Conservation (phyloP, 2,329 filamentous ascomycete genomes). For the Periconia sp. region DNA sequence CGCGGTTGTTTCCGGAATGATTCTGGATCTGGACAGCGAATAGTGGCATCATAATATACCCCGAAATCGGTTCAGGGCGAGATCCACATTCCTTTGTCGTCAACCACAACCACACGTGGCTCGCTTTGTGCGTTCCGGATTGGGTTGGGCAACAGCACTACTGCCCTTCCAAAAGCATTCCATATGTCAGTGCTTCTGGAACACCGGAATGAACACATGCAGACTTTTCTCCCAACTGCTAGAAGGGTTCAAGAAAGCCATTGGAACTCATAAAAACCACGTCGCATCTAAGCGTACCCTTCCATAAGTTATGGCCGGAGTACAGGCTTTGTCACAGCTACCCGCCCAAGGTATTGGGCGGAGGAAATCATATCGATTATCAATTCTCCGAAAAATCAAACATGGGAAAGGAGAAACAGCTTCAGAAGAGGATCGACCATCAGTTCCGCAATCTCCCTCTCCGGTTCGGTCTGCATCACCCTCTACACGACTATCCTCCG, state of each 20-base stretch:
- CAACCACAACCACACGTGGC: conserved; percentile 3
- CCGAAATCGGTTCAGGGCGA: too few relatives aligned
- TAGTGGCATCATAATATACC: too few relatives aligned
- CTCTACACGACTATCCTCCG: conserved; percentile 3
- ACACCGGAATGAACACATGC: conserved; percentile 3
- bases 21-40: neutral
- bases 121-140: neutral
- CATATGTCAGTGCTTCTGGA: neutral
- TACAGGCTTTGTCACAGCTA: neutral
- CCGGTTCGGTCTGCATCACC: neutral
- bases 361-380: conserved; percentile 6
- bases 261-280: too few relatives aligned
- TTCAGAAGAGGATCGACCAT: neutral
- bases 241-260: too few relatives aligned
- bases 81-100: neutral
- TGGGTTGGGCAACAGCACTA: neutral
- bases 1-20: neutral
- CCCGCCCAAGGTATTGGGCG: neutral
- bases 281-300: too few relatives aligned
- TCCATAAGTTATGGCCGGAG: neutral
- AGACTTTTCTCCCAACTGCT: neutral
- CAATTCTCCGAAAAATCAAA: conserved; percentile 8
- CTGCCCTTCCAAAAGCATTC: conserved; percentile 11
- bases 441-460: neutral
- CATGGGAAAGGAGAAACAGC: conserved; percentile 3